Evolutionary conservation across 2,329 filamentous ascomycete species (phyloP).

Genomic region (Ceratocystis alfenasii): DNA sequence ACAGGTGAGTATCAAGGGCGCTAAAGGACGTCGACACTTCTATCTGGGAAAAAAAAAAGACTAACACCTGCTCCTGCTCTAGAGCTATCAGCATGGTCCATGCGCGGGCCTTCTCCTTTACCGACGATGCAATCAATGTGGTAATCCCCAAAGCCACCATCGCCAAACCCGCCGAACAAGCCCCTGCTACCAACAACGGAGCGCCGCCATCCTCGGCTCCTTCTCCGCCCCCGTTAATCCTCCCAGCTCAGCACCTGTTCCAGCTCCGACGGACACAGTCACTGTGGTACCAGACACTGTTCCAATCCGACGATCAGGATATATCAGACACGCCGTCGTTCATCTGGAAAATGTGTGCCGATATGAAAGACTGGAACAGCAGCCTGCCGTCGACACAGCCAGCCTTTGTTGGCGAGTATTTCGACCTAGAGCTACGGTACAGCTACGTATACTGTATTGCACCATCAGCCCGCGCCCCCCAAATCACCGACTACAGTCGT

Average conservation of each 20-base stretch:
- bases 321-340: constrained; percentile 57
- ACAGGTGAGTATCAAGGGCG: constrained; percentile 46
- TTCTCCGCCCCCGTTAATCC: constrained; percentile 37
- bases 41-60: background rate
- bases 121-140: constrained; percentile 76
- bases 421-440: constrained; percentile 80
- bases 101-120: constrained; percentile 81
- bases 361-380: constrained; percentile 72
- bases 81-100: constrained; percentile 83
- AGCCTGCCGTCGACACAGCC: constrained; percentile 57
- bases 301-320: constrained; percentile 61
- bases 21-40: no score
- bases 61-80: constrained; percentile 24
- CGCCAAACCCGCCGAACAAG: constrained; percentile 26
- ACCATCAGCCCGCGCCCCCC: constrained; percentile 60
- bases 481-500: constrained; percentile 64
- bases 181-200: constrained; percentile 29
- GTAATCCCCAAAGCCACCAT: constrained; percentile 48
- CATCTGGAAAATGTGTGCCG: constrained; percentile 62
- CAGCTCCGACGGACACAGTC: constrained; percentile 78
- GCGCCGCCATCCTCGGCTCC: constrained; percentile 32
- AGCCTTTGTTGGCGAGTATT: constrained; percentile 57
- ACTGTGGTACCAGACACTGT: constrained; percentile 77
- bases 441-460: constrained; percentile 84
- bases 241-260: constrained; percentile 66